phyloP scores from a whole-genome alignment of 306 rosid species.

The Pueraria montana region DNA sequence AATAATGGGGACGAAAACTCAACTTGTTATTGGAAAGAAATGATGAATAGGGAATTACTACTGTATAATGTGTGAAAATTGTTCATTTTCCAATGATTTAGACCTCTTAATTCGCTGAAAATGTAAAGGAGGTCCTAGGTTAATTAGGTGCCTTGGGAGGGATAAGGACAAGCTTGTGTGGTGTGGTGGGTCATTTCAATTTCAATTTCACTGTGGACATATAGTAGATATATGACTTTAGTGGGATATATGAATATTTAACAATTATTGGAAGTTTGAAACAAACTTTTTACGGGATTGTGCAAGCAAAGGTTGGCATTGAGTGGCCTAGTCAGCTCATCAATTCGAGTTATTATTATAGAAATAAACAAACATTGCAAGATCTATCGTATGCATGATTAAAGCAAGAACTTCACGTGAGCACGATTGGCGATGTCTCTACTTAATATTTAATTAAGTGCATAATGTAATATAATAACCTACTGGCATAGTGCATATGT shows the following conservation, averaged over 20 bases:
- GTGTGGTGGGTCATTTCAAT: not conserved
- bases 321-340: conserved; percentile 6
- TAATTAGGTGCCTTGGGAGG: not conserved
- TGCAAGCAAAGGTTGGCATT: too few species aligned
- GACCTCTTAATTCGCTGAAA: not conserved
- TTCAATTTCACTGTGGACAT: not conserved
- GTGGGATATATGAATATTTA: not conserved
- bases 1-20: not conserved
- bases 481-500: too few species aligned
- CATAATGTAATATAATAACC: too few species aligned
- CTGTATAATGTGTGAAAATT: not conserved
- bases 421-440: conserved; percentile 26
- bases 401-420: conserved; percentile 40
- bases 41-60: not conserved
- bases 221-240: not conserved
- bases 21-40: not conserved
- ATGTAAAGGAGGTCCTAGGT: not conserved
- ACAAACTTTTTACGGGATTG: not conserved
- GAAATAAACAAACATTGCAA: conserved; percentile 2
- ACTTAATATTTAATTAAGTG: not conserved
- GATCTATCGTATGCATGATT: not conserved
- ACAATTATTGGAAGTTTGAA: conserved; percentile 21
- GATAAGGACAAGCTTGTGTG: not conserved
- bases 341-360: not conserved
- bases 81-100: not conserved